phyloP scores from a whole-genome alignment of 2,329 filamentous ascomycete species.

The Microsporum audouinii region DNA sequence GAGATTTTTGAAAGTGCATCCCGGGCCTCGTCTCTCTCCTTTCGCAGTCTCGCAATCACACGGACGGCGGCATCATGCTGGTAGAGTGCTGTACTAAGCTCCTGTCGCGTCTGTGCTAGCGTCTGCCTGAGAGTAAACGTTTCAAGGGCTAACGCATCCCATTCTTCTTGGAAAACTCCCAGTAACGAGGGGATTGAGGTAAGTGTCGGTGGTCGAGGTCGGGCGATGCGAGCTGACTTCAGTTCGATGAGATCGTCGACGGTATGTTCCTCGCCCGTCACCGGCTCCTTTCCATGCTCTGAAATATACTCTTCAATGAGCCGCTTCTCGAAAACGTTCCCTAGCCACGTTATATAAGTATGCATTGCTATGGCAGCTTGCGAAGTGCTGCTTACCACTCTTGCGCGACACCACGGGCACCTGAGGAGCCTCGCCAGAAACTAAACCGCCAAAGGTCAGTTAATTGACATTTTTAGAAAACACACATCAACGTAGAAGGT shows the following conservation, averaged over 20 bases:
- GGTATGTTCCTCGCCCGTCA: slow-evolving; percentile 73
- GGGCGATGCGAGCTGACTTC: slow-evolving; percentile 70
- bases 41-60: slow-evolving; percentile 83
- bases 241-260: slow-evolving; percentile 78
- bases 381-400: slow-evolving; percentile 54
- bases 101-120: slow-evolving; percentile 77
- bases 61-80: slow-evolving; percentile 95
- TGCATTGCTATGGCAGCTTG: slow-evolving; percentile 11
- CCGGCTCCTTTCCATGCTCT: slow-evolving; percentile 85
- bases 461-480: no score
- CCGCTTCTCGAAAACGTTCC: slow-evolving; percentile 86
- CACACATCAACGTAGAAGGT: slow-evolving; percentile 7
- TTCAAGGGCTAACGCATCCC: slow-evolving; percentile 87
- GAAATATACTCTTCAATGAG: slow-evolving; percentile 90
- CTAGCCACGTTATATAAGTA: slow-evolving; percentile 37
- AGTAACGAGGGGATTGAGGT: slow-evolving; percentile 94
- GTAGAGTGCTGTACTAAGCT: slow-evolving; percentile 86
- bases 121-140: slow-evolving; percentile 85
- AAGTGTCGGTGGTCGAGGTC: slow-evolving; percentile 79
- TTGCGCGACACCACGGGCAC: slow-evolving; percentile 91
- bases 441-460: slow-evolving; percentile 36
- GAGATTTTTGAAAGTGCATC: slow-evolving; percentile 79
- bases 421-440: slow-evolving; percentile 93
- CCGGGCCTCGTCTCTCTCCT: slow-evolving; percentile 83
- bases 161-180: slow-evolving; percentile 93